Percentiles rank a stretch among this genome's conserved stretches.
phyloP scores from a whole-genome alignment of 352 stramenopile species.

The Phytophthora podocarpi region DNA sequence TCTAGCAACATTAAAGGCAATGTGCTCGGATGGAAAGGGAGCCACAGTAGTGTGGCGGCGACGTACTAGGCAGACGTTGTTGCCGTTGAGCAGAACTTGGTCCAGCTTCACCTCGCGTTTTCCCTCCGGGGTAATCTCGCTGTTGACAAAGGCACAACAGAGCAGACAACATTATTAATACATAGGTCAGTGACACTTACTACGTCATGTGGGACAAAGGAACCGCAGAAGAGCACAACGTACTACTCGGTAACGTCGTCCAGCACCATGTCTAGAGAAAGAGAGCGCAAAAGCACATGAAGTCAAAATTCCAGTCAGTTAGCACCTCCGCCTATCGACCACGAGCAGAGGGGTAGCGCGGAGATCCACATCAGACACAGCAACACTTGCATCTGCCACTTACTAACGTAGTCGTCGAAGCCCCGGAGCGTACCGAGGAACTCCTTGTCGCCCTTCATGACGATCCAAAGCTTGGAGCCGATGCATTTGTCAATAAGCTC shows the following conservation, averaged over 20 bases:
- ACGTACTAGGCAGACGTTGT: constrained; percentile 94
- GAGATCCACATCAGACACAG: too few relatives aligned
- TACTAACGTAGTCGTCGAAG: constrained; percentile 98
- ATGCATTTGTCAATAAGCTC: constrained; percentile 99
- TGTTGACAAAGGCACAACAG: constrained; percentile 24
- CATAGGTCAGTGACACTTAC: neutral
- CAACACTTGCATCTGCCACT: constrained; percentile 27
- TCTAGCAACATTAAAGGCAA: neutral
- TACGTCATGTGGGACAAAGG: neutral
- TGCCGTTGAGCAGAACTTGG: constrained; percentile 99
- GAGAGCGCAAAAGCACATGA: constrained; percentile 2
- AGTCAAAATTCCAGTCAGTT: neutral
- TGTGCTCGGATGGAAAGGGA: neutral
- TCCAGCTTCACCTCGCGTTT: constrained; percentile 90
- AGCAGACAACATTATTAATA: neutral
- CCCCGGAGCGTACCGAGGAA: constrained; percentile 94
- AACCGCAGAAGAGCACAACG: constrained; percentile 28
- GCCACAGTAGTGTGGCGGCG: neutral
- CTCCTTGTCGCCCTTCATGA: constrained; percentile 99
- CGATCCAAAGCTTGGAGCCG: constrained; percentile 98
- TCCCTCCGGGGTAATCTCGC: constrained; percentile 86
- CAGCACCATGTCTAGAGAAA: constrained; percentile 85
- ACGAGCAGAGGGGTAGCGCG: too few relatives aligned
- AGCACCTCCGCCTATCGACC: too few relatives aligned
- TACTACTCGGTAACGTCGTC: constrained; percentile 96